phyloP scores from a whole-genome alignment of 2,329 filamentous ascomycete genomes.

The Cladosporium sp. region DNA sequence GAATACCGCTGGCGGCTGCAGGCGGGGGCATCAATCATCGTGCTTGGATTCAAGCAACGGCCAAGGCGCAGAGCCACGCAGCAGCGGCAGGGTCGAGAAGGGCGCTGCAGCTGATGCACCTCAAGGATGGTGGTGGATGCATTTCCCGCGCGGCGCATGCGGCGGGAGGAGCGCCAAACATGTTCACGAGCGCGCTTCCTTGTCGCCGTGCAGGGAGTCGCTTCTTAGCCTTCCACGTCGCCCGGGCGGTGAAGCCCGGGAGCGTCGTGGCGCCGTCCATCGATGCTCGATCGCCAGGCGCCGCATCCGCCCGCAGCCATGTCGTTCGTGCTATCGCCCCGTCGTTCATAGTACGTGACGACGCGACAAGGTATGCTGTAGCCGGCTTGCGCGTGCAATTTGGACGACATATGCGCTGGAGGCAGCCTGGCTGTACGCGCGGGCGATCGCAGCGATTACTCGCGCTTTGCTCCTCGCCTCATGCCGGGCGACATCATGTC shows the following conservation, averaged over 20 bases:
- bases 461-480: too few relatives aligned
- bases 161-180: conserved; percentile 12
- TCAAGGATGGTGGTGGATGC: neutral
- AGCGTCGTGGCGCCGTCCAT: conserved; percentile 9
- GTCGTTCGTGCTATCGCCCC: neutral
- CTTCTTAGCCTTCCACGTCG: neutral
- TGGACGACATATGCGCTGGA: too few relatives aligned
- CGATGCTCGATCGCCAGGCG: neutral
- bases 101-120: neutral
- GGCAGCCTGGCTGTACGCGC: too few relatives aligned
- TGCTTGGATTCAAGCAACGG: too few relatives aligned
- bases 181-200: conserved; percentile 10
- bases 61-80: too few relatives aligned
- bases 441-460: too few relatives aligned
- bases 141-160: neutral
- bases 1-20: neutral
- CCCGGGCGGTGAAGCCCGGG: conserved; percentile 17
- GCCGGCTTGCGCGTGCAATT: neutral
- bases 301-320: neutral
- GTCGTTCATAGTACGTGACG: neutral
- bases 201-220: neutral
- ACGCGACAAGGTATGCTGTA: too few relatives aligned
- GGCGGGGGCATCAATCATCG: too few relatives aligned
- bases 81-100: neutral
- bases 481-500: too few relatives aligned